Conservation (phyloP, 1,139 yeast genomes). For the Yamadazyma sp. region DNA sequence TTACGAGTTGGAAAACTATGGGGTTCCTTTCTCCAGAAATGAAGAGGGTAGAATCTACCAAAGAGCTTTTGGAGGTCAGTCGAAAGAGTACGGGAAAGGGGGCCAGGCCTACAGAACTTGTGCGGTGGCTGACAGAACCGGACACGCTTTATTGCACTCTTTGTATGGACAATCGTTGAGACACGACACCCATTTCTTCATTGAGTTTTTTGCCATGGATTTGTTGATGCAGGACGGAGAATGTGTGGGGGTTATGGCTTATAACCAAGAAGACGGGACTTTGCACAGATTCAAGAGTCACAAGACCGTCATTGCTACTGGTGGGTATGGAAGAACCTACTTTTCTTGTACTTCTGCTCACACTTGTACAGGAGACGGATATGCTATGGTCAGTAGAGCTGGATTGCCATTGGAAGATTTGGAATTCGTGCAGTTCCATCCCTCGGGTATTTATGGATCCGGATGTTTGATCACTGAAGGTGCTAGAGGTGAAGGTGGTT, state of each 20-base stretch:
- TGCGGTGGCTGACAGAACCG: slow-evolving; percentile 99
- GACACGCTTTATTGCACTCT: slow-evolving; percentile 95
- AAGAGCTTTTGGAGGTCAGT: slow-evolving; percentile 98
- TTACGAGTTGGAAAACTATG: slow-evolving; percentile 95
- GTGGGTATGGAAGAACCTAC: slow-evolving; percentile 98
- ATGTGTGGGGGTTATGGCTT: slow-evolving; percentile 96
- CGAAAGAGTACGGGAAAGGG: slow-evolving; percentile 93
- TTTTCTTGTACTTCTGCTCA: slow-evolving; percentile 99
- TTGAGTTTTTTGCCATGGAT: slow-evolving; percentile 95
- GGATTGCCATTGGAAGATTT: slow-evolving; percentile 97
- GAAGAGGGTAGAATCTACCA: slow-evolving; percentile 97
- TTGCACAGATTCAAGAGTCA: slow-evolving; percentile 96
- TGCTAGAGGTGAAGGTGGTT: slow-evolving; percentile 99
- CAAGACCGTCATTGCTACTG: slow-evolving; percentile 95
- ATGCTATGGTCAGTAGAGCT: slow-evolving; percentile 97
- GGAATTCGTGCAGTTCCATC: slow-evolving; percentile 98
- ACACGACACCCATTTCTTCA: slow-evolving; percentile 96
- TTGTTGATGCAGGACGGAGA: slow-evolving; percentile 93
- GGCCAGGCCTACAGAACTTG: slow-evolving; percentile 99
- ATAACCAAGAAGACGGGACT: slow-evolving; percentile 98
- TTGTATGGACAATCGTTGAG: slow-evolving; percentile 95
- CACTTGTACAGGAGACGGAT: slow-evolving; percentile 99
- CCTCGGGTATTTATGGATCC: slow-evolving; percentile 98
- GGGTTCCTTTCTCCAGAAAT: slow-evolving; percentile 97
- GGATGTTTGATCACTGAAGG: slow-evolving; percentile 99